phyloP scores from a whole-genome alignment of 2,329 filamentous ascomycete species.

The Ascochyta koolunga region DNA sequence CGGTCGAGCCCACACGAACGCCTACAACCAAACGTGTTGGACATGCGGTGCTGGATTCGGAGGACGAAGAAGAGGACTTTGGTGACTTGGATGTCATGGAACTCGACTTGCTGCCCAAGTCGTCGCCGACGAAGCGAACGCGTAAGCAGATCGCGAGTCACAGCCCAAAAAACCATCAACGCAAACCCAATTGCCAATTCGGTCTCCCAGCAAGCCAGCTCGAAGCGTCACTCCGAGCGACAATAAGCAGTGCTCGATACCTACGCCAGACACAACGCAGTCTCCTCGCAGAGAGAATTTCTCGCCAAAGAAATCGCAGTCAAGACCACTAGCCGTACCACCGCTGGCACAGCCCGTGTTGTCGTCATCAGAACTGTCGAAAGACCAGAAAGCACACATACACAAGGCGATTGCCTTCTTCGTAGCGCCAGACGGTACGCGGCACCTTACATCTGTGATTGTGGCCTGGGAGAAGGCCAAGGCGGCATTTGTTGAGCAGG shows the following conservation, averaged over 20 bases:
- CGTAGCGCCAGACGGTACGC: constrained; percentile 29
- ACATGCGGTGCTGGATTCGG: constrained; percentile 38
- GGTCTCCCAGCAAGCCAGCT: constrained; percentile 35
- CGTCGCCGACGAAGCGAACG: constrained; percentile 14
- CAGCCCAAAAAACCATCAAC: constrained; percentile 11
- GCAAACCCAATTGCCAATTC: constrained; percentile 27
- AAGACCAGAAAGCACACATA: constrained; percentile 31
- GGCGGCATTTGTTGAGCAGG: constrained; percentile 32
- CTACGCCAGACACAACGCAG: constrained; percentile 28
- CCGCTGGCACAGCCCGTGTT: constrained; percentile 10
- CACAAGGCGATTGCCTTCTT: constrained; percentile 31
- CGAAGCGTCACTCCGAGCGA: constrained; percentile 24
- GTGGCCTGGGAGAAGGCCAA: constrained; percentile 36
- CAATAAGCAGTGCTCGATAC: constrained; percentile 22
- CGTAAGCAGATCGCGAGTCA: constrained; percentile 22
- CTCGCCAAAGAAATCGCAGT: constrained; percentile 21
- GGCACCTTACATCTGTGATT: constrained; percentile 23
- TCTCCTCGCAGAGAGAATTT: constrained; percentile 15
- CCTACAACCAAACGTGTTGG: constrained; percentile 24
- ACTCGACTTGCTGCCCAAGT: constrained; percentile 20
- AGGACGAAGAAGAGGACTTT: constrained; percentile 37
- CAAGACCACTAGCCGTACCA: neutral
- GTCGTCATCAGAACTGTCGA: constrained; percentile 35
- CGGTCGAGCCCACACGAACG: constrained; percentile 11
- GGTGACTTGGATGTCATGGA: constrained; percentile 38